phyloP scores from a whole-genome alignment of 306 rosid species.

The Casuarina equisetifolia region DNA sequence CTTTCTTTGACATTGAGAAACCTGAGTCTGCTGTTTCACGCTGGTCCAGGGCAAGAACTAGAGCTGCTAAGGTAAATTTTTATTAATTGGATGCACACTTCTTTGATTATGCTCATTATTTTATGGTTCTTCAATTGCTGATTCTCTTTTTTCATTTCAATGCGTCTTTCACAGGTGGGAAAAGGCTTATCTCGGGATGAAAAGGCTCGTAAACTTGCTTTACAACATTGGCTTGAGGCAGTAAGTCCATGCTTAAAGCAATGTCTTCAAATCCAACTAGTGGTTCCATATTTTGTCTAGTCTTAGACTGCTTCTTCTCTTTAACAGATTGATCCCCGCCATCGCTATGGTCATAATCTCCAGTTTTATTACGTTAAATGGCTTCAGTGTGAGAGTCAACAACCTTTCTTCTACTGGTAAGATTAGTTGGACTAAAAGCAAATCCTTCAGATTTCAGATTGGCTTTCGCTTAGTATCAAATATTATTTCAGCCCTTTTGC shows the following conservation, averaged over 20 bases:
- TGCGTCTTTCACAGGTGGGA: slow-evolving; percentile 54
- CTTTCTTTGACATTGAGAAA: slow-evolving; percentile 79
- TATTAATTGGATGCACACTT: slow-evolving; percentile 3
- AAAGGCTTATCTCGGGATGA: slow-evolving; percentile 81
- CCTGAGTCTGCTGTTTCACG: slow-evolving; percentile 74
- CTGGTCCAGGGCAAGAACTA: slow-evolving; percentile 79
- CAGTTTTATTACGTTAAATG: slow-evolving; percentile 77
- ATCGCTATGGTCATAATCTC: slow-evolving; percentile 91
- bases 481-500: slow-evolving; percentile 7
- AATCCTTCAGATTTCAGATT: slow-evolving; percentile 4
- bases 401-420: slow-evolving; percentile 91
- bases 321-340: slow-evolving; percentile 89
- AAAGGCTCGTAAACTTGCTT: slow-evolving; percentile 81
- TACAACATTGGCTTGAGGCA: slow-evolving; percentile 96
- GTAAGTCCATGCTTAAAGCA: slow-evolving; percentile 45
- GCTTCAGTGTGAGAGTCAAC: slow-evolving; percentile 76
- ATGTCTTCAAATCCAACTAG: slow-evolving; percentile 11
- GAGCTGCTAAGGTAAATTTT: slow-evolving; percentile 72
- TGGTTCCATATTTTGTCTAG: slow-evolving; percentile 16
- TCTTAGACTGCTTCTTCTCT: slow-evolving; percentile 14
- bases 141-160: slow-evolving; percentile 1
- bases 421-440: slow-evolving; percentile 8
- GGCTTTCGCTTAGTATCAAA: slow-evolving; percentile 12
- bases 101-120: slow-evolving; percentile 3
- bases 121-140: slow-evolving; percentile 19